Evolutionary conservation across 2,329 filamentous ascomycete genomes (phyloP).

Genomic region (Botrytis fabae): DNA sequence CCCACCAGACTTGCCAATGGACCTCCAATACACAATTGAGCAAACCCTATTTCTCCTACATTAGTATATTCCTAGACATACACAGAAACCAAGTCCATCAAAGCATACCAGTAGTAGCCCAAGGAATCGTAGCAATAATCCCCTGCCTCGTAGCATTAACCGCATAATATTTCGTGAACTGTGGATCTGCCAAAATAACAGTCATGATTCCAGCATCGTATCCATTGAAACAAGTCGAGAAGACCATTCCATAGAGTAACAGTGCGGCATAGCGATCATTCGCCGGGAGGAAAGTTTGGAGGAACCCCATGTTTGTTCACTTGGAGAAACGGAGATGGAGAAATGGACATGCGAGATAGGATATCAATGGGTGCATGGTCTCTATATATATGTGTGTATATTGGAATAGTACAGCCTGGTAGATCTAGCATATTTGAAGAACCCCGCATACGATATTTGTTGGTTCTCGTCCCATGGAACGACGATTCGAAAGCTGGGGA

Average conservation of each 20-base stretch:
- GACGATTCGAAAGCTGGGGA: not conserved
- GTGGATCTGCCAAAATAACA: slow-evolving; percentile 46
- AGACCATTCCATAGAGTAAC: slow-evolving; percentile 44
- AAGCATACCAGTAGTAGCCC: slow-evolving; percentile 44
- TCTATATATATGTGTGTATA: not conserved
- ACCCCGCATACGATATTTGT: not conserved
- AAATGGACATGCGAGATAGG: not conserved
- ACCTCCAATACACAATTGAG: slow-evolving; percentile 45
- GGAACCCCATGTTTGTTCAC: not conserved
- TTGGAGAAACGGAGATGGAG: not conserved
- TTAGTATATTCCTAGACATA: not conserved
- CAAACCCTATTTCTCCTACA: slow-evolving; percentile 36
- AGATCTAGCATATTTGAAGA: not conserved
- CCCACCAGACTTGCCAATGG: slow-evolving; percentile 43
- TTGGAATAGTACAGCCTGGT: not conserved
- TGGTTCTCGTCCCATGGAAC: not conserved
- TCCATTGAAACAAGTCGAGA: slow-evolving; percentile 46
- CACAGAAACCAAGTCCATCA: not conserved
- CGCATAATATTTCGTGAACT: slow-evolving; percentile 46
- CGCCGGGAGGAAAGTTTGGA: slow-evolving; percentile 41
- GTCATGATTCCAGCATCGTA: slow-evolving; percentile 48
- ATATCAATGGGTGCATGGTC: slow-evolving; percentile 36
- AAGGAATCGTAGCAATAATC: slow-evolving; percentile 45
- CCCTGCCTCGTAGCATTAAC: slow-evolving; percentile 44
- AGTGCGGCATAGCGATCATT: slow-evolving; percentile 44